phyloP scores from a whole-genome alignment of 352 stramenopile genomes.

The Globisporangium paddicum region DNA sequence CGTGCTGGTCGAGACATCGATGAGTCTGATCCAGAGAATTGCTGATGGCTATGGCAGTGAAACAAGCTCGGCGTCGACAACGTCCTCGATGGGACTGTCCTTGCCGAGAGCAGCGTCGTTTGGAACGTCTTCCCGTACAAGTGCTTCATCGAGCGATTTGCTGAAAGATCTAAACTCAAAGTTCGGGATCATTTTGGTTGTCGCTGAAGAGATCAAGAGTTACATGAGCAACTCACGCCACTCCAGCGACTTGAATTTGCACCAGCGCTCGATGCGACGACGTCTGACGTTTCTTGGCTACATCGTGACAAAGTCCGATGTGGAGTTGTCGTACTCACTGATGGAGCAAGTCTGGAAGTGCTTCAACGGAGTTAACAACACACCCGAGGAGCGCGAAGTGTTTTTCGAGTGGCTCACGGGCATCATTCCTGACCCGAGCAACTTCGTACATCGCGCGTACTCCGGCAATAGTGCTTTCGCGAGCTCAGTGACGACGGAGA shows the following conservation, averaged over 20 bases:
- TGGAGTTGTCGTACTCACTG: conserved; percentile 61
- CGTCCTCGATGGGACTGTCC: conserved; percentile 31
- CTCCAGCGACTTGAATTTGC: neutral
- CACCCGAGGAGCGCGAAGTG: conserved; percentile 31
- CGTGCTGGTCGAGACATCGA: conserved; percentile 59
- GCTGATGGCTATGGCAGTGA: conserved; percentile 43
- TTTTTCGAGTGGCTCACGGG: conserved; percentile 77
- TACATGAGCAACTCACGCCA: conserved; percentile 22
- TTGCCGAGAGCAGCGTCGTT: conserved; percentile 23
- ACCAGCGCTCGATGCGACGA: conserved; percentile 24
- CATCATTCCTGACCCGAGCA: conserved; percentile 62
- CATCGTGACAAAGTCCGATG: conserved; percentile 64
- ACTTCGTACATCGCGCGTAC: conserved; percentile 68
- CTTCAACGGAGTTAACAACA: conserved; percentile 35
- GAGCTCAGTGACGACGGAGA: conserved; percentile 38
- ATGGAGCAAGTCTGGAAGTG: conserved; percentile 57
- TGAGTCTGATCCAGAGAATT: conserved; percentile 71
- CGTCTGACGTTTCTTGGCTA: conserved; percentile 74
- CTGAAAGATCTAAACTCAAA: conserved; percentile 65
- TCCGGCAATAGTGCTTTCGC: conserved; percentile 57
- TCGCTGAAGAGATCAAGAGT: conserved; percentile 51
- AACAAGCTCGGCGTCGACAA: conserved; percentile 24
- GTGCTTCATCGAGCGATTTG: conserved; percentile 42
- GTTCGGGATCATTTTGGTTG: conserved; percentile 52
- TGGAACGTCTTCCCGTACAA: conserved; percentile 20